Evolutionary conservation across 768 basidiomycete genomes (phyloP).

Genomic region (Russula virescens): DNA sequence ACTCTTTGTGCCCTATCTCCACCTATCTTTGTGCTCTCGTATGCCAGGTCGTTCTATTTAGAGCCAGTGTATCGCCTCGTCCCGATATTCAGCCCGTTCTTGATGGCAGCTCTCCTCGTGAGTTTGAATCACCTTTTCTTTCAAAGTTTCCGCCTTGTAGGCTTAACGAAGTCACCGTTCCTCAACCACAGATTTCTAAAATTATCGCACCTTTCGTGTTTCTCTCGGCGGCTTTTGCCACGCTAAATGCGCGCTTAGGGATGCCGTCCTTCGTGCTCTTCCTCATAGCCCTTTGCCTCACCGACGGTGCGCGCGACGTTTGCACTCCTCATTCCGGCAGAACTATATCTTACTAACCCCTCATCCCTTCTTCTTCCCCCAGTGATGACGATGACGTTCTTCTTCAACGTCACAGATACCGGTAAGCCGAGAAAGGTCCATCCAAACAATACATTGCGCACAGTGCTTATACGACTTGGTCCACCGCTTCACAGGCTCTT

Average conservation of each 20-base stretch:
- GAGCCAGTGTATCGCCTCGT: conserved; percentile 85
- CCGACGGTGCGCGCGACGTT: conserved; percentile 44
- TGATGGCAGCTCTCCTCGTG: conserved; percentile 71
- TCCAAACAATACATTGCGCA: too few relatives aligned
- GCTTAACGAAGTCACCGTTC: neutral
- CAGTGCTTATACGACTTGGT: too few relatives aligned
- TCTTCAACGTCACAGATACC: conserved; percentile 76
- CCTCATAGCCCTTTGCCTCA: conserved; percentile 67
- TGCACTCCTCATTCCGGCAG: too few relatives aligned
- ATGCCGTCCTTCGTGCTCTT: conserved; percentile 79
- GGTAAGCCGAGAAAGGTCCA: too few relatives aligned
- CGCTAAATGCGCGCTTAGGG: conserved; percentile 58
- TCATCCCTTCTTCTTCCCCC: neutral
- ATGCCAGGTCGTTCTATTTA: conserved; percentile 87
- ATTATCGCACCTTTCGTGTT: conserved; percentile 77
- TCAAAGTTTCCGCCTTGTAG: neutral
- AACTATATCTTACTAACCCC: too few relatives aligned
- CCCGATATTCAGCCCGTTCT: conserved; percentile 79
- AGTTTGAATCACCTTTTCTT: conserved; percentile 17
- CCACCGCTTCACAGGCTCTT: conserved; percentile 48
- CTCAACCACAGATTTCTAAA: conserved; percentile 58
- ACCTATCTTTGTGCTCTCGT: conserved; percentile 37
- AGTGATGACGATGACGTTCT: conserved; percentile 84
- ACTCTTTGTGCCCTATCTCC: neutral
- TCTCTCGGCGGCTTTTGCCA: conserved; percentile 61